Base-by-base conservation (phyloP, 768 basidiomycete species). In the Paxillus involutus region DNA sequence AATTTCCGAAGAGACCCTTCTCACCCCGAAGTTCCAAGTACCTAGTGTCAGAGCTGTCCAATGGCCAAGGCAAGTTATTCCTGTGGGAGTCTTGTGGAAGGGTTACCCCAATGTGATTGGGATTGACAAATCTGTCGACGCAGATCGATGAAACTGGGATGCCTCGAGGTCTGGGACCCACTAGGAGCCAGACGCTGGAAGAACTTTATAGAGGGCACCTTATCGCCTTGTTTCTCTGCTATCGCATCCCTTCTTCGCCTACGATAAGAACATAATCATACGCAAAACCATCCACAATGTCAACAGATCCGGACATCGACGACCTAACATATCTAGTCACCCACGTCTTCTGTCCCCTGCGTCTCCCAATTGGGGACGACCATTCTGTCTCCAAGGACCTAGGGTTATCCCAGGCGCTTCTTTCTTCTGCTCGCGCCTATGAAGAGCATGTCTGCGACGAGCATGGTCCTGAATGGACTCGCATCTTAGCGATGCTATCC, bases 281-380 rank as follows among this genome's bases (percentile, higher is more conserved):
- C 33, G 33, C 10, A 10, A 8, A 33, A 33, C 10, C 10, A 12
- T 10, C 33, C 9, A 33, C 33, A 33, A 33, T 33, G 33, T 11
- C 33, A 33, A 33, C 33, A 33, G 33, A 33, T 33, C 33, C 33
- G 33, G 33, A 33, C 1, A 3, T 33, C 33, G 33, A 33, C 33
- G 33, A 33, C 71, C 24, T 71, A 69, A 71, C 53, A 11, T 33
- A 33, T 33, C 33, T 33, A 33, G 19, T 74, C 19, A 69, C 72
- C 30, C 78, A 79, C 49, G 61, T 79, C 0, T 74, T 78, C 58
- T 55, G 74, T 16, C 78, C 78, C 3, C 72, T 74, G 0, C 63
- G 67, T 32, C 59, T 75, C 4, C 77, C 76, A 0, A 67, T 73
- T 33, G 46, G 59, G 5, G 64, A 72, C n/a, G 75, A 78, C 40